Percentiles rank a stretch among this genome's conserved stretches.
Conservation (phyloP, 2,329 filamentous ascomycete species). For the Ascocoryne sarcoides region DNA sequence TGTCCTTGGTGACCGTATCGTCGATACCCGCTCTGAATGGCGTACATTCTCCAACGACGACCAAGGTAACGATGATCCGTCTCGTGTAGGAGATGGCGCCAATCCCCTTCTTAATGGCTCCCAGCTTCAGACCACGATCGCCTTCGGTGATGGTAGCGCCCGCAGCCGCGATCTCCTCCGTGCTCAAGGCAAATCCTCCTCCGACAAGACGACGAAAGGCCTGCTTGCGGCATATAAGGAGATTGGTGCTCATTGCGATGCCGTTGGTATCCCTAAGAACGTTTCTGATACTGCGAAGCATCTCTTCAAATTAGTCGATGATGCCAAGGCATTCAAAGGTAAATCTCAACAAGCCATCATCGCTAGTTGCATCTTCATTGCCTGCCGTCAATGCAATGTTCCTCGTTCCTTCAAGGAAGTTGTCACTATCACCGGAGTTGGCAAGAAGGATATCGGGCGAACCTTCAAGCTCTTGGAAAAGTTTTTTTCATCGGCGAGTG, state of each 20-base stretch:
- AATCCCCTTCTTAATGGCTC: constrained; percentile 86
- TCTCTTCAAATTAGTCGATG: constrained; percentile 89
- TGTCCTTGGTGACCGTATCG: constrained; percentile 81
- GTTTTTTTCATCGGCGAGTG: constrained; percentile 72
- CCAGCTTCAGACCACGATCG: constrained; percentile 81
- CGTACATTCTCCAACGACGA: constrained; percentile 98
- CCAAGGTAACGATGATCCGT: constrained; percentile 91
- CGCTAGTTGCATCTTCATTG: constrained; percentile 94
- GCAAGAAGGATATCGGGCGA: constrained; percentile 93
- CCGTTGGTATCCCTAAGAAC: constrained; percentile 69
- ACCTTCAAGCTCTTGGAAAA: constrained; percentile 91
- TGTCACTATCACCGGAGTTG: constrained; percentile 83
- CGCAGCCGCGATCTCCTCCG: constrained; percentile 69
- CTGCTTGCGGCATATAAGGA: constrained; percentile 79
- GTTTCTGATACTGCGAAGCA: constrained; percentile 88
- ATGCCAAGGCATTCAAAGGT: constrained; percentile 88
- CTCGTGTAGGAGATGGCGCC: constrained; percentile 89
- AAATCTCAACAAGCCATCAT: constrained; percentile 92
- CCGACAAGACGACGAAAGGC: constrained; percentile 75
- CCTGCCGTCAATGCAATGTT: constrained; percentile 80
- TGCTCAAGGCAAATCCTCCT: constrained; percentile 71
- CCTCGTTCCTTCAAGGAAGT: constrained; percentile 92
- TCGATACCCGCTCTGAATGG: constrained; percentile 97
- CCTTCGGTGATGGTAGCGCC: constrained; percentile 66
- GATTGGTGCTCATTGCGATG: constrained; percentile 80